A percentile compares a stretch with the other conserved stretches of the same genome.
These are phyloP conservation scores for Moringa oleifera DNA, from an alignment of 345 rosid genomes.

Conservation along the genomic window DNA sequence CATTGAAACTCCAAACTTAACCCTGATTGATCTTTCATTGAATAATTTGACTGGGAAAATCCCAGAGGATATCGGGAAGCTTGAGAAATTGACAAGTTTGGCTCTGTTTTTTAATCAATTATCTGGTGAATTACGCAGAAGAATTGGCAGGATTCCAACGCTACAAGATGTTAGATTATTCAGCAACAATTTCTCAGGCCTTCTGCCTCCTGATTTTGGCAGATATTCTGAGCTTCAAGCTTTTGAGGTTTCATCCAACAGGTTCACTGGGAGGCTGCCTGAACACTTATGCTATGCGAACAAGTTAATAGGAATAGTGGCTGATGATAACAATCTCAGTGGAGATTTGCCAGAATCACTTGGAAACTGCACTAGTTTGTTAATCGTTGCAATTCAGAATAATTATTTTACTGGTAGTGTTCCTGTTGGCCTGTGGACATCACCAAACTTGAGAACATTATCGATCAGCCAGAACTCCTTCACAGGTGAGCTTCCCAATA, in stretches of 20 bases:
- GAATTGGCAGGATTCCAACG: no score
- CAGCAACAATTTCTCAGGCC: no score
- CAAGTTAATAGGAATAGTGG: constrained; percentile 32
- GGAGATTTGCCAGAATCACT: constrained; percentile 56
- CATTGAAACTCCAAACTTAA: constrained; percentile 26
- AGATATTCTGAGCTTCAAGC: no score
- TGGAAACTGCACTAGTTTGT: constrained; percentile 39
- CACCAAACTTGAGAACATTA: constrained; percentile 15
- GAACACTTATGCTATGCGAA: constrained; percentile 27
- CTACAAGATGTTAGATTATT: no score
- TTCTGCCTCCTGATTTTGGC: no score
- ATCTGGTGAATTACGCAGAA: no score
- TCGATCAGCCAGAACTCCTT: constrained; percentile 30
- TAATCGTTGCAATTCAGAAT: not conserved
- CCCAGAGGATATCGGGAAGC: no score
- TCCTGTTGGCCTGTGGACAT: constrained; percentile 52
- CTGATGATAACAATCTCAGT: constrained; percentile 33
- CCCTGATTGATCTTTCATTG: not conserved
- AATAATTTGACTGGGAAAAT: no score
- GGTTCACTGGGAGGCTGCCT: no score
- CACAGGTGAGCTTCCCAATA: constrained; percentile 43
- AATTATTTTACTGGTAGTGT: constrained; percentile 39
- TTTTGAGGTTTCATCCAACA: no score
- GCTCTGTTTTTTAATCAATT: no score
- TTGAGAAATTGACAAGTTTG: no score